Conservation (phyloP, 2,329 filamentous ascomycete species). For the Xylariaceae sp. region DNA sequence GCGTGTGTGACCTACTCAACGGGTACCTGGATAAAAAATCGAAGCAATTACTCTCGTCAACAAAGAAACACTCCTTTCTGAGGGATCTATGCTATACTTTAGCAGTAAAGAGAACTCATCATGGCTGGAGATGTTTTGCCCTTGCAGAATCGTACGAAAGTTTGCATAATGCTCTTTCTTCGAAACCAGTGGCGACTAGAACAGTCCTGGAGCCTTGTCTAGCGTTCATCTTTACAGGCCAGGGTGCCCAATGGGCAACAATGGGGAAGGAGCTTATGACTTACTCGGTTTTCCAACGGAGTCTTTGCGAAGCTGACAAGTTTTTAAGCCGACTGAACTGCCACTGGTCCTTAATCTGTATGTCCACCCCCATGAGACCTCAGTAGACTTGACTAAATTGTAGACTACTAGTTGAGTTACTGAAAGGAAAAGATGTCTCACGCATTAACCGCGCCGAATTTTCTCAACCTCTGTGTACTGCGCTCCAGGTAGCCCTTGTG, state of each 20-base stretch:
- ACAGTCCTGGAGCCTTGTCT: conserved; percentile 15
- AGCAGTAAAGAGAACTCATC: conserved; percentile 22
- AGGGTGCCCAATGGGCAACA: conserved; percentile 52
- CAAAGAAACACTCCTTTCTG: background rate
- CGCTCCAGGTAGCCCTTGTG: conserved; percentile 44
- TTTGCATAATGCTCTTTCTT: conserved; percentile 11
- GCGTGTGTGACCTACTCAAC: conserved; percentile 9
- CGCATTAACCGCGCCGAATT: conserved; percentile 22
- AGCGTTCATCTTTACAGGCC: conserved; percentile 50
- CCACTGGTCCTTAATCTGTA: conserved; percentile 20
- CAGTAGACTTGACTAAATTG: background rate
- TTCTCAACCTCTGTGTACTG: conserved; percentile 35
- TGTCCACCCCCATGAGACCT: background rate
- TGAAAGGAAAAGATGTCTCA: conserved; percentile 17
- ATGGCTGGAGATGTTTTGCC: conserved; percentile 18
- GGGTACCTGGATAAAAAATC: conserved; percentile 8
- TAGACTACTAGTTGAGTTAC: conserved; percentile 18
- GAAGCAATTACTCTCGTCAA: background rate
- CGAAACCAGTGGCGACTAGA: conserved; percentile 7
- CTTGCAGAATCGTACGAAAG: conserved; percentile 6
- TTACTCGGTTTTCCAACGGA: conserved; percentile 17
- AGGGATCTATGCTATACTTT: conserved; percentile 22
- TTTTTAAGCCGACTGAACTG: conserved; percentile 13
- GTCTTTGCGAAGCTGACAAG: conserved; percentile 16
- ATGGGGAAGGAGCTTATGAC: conserved; percentile 45